Conservation (phyloP, 106 monocot genomes). For the Platanthera guangdongensis region DNA sequence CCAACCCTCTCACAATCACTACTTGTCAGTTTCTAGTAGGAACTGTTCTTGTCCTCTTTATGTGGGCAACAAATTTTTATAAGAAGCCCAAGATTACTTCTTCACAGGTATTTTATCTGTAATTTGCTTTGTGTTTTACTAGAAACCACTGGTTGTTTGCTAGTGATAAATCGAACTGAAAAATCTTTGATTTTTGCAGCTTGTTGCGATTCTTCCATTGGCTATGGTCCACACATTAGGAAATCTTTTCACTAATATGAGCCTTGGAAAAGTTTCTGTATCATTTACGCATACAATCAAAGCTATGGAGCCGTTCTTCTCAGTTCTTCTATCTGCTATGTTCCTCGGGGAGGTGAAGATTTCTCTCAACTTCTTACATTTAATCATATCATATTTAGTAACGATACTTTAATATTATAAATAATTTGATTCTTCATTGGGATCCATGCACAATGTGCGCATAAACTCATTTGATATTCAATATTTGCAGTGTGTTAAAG, state of each 20-base stretch:
- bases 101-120: conserved; percentile 35
- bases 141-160: background rate
- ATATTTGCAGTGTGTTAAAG: background rate
- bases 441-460: background rate
- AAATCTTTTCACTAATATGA: conserved; percentile 81
- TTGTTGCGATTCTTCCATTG: conserved; percentile 58
- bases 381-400: background rate
- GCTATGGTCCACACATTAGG: conserved; percentile 71
- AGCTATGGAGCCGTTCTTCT: conserved; percentile 80
- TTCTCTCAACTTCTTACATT: background rate
- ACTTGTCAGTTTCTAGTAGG: conserved; percentile 64
- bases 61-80: conserved; percentile 61
- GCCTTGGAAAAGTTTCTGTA: conserved; percentile 71
- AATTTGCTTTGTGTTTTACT: background rate
- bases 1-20: conserved; percentile 66
- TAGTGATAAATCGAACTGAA: background rate
- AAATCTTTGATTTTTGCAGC: conserved; percentile 18
- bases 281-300: conserved; percentile 80
- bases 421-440: background rate
- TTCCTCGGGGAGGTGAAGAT: conserved; percentile 63
- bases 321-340: conserved; percentile 63
- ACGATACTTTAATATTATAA: background rate
- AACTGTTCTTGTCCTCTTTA: conserved; percentile 39
- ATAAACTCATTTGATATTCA: background rate
- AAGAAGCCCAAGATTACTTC: conserved; percentile 61